These are phyloP conservation scores for Syzygium oleosum DNA, from an alignment of 345 rosid species.

Conservation along the genomic window DNA sequence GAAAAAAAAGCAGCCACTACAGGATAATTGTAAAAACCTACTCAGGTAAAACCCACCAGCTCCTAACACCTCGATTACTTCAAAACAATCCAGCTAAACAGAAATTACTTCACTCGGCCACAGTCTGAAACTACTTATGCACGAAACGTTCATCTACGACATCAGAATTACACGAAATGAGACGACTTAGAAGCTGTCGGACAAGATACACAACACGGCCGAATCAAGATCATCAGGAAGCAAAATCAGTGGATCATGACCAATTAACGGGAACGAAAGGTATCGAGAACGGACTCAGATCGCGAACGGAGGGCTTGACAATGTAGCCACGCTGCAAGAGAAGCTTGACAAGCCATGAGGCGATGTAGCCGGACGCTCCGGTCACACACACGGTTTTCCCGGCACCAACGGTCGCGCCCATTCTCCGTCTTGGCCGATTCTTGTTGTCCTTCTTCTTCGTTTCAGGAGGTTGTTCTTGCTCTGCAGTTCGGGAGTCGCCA, in stretches of 20 bases:
- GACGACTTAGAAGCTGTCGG: not conserved
- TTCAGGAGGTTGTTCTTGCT: not conserved
- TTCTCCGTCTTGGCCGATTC: not conserved
- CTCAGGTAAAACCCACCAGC: not conserved
- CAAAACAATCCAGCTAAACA: not conserved
- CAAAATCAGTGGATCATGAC: too few relatives aligned
- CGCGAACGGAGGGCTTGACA: slow-evolving; percentile 79
- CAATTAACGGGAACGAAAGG: not conserved
- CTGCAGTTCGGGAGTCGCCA: not conserved
- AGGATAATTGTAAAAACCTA: too few relatives aligned
- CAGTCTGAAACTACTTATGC: too few relatives aligned
- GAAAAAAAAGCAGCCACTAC: not conserved
- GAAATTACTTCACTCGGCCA: too few relatives aligned
- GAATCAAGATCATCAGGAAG: not conserved
- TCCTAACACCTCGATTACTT: not conserved
- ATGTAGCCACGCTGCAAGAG: slow-evolving; percentile 68
- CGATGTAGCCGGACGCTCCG: slow-evolving; percentile 82
- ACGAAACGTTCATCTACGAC: too few relatives aligned
- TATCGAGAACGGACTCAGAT: slow-evolving; percentile 43
- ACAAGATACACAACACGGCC: not conserved
- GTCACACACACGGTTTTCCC: slow-evolving; percentile 67
- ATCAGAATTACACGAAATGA: not conserved
- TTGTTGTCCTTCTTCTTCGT: not conserved
- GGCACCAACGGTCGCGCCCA: slow-evolving; percentile 28
- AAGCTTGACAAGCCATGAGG: slow-evolving; percentile 77